A percentile compares a stretch with the other conserved stretches of the same genome.
These are phyloP conservation scores for Dryadomyces quercus-mongolicae DNA, from an alignment of 2,329 filamentous ascomycete species.

Conservation along the genomic window DNA sequence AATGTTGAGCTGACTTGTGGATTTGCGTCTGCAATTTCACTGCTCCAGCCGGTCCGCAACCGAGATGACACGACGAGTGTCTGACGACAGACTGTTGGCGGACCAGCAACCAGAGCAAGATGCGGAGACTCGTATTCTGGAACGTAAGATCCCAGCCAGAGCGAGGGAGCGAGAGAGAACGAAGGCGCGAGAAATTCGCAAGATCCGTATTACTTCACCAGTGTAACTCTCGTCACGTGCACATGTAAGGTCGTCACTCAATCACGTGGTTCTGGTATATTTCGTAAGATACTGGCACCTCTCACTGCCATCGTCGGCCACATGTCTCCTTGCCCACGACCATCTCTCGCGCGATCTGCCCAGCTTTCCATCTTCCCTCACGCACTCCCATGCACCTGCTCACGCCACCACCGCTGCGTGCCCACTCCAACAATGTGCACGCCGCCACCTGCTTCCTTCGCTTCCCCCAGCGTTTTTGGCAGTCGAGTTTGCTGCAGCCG, in stretches of 20 bases:
- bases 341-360: no score
- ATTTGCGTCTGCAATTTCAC: no score
- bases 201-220: not conserved
- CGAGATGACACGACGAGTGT: no score
- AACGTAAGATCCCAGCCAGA: no score
- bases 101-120: no score
- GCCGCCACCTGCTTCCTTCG: slow-evolving; percentile 23
- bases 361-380: not conserved
- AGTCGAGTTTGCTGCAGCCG: slow-evolving; percentile 38
- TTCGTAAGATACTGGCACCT: slow-evolving; percentile 5
- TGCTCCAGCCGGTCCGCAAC: no score
- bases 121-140: no score
- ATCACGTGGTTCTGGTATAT: not conserved
- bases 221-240: not conserved
- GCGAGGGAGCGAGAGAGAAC: no score
- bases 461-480: slow-evolving; percentile 33
- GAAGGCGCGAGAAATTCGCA: no score
- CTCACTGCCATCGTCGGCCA: slow-evolving; percentile 1
- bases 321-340: no score
- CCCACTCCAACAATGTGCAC: slow-evolving; percentile 39
- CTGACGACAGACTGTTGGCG: no score
- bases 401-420: slow-evolving; percentile 37
- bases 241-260: not conserved
- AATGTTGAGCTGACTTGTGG: no score
- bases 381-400: slow-evolving; percentile 26